phyloP scores from a whole-genome alignment of 139 green algal genomes.

The Chlamydomonas eustigma region DNA sequence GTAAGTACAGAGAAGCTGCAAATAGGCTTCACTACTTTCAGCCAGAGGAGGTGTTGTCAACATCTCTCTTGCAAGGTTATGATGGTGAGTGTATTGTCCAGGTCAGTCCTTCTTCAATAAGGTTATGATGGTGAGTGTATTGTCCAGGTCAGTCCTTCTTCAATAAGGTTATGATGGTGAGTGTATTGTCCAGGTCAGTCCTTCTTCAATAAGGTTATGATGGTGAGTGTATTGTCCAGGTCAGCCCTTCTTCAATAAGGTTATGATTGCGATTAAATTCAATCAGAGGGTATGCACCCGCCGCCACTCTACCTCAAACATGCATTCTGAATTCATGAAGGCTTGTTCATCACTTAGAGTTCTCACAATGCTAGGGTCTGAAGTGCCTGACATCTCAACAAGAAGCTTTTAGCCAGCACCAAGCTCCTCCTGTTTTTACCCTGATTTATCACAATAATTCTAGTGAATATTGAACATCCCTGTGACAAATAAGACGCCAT shows the following conservation, averaged over 20 bases:
- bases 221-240: background rate
- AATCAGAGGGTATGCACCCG: too few species aligned
- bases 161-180: background rate
- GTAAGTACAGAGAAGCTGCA: slow-evolving; percentile 23
- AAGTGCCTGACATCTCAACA: too few species aligned
- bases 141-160: background rate
- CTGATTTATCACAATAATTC: background rate
- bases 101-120: too few species aligned
- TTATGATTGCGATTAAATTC: too few species aligned
- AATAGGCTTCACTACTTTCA: slow-evolving; percentile 27
- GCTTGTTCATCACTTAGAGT: too few species aligned
- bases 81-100: slow-evolving; percentile 13
- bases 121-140: background rate
- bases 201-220: too few species aligned
- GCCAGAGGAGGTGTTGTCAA: slow-evolving; percentile 21
- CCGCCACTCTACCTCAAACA: too few species aligned
- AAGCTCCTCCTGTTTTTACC: background rate
- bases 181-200: background rate
- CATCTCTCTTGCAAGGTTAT: slow-evolving; percentile 25
- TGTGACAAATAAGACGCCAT: too few species aligned
- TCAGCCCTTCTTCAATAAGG: too few species aligned
- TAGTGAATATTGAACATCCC: background rate
- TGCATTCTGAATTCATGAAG: too few species aligned
- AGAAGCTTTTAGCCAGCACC: too few species aligned
- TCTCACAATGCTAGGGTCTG: too few species aligned